Evolutionary conservation across 495 filamentous ascomycete genomes (phyloP).

Genomic region (Chlorociboria aeruginascens): DNA sequence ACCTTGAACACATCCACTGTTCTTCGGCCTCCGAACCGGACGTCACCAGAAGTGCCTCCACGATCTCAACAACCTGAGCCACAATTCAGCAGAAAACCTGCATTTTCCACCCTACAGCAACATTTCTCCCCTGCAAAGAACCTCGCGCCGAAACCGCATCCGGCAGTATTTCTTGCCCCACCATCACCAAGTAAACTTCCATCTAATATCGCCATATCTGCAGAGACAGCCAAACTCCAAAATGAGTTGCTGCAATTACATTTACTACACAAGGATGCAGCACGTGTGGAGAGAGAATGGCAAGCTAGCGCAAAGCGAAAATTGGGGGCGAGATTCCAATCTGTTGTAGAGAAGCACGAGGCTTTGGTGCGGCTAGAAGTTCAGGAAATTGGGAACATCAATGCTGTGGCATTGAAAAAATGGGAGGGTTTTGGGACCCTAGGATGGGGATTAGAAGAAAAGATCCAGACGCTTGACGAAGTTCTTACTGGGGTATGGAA

Average conservation of each 20-base stretch:
- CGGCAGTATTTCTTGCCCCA: slow-evolving; percentile 37
- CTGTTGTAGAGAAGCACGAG: slow-evolving; percentile 23
- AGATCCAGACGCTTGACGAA: slow-evolving; percentile 37
- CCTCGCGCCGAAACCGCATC: slow-evolving; percentile 41
- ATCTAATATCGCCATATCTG: slow-evolving; percentile 39
- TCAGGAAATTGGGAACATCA: slow-evolving; percentile 23
- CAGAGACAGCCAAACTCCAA: slow-evolving; percentile 52
- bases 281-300: slow-evolving; percentile 27
- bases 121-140: slow-evolving; percentile 55
- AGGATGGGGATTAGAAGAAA: slow-evolving; percentile 30
- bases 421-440: slow-evolving; percentile 22
- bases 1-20: slow-evolving; percentile 28
- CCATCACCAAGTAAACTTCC: slow-evolving; percentile 39
- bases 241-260: slow-evolving; percentile 63
- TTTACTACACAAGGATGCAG: slow-evolving; percentile 46
- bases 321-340: slow-evolving; percentile 28
- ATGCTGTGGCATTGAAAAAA: slow-evolving; percentile 25
- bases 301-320: slow-evolving; percentile 30
- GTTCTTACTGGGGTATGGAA: slow-evolving; percentile 37
- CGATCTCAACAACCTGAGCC: slow-evolving; percentile 15
- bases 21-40: slow-evolving; percentile 28
- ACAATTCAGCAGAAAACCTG: slow-evolving; percentile 29
- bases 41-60: slow-evolving; percentile 10
- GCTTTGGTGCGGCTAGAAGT: slow-evolving; percentile 22
- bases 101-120: slow-evolving; percentile 58